Base-by-base conservation (phyloP, 192 early-diverging fungal genomes). In the Coemansia sp. region DNA sequence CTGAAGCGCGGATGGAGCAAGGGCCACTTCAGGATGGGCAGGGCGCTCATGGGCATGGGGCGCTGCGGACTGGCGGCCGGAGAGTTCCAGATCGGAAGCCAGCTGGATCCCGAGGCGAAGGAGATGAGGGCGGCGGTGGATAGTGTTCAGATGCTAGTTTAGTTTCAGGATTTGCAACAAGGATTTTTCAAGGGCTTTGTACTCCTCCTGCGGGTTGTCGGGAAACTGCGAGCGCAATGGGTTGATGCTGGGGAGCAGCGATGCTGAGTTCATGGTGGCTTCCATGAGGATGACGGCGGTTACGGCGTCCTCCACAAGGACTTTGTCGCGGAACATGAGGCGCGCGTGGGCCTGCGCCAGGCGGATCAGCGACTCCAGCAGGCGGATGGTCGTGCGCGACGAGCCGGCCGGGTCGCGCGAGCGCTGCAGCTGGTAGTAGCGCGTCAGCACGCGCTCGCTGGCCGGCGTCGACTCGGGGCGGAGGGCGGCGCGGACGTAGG, bases 11-110 rank as follows among this genome's bases (percentile, higher is more conserved):
- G 85, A 20, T 92, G 88, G 89, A 82, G 84, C 56, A 91, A 92
- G 75, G 89, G 88, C 16, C 85, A 87, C 65, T 91, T 91, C 75
- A 70, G 91, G 52, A 90, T 89, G 76, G 91, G 95, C 28, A 89
- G 91, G 47, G 95, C 95, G 31, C 82, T 94, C 68, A 85, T 91
- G 61, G 92, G 92, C 28, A 76, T 99, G 59, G 89, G 87, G 39
- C 84, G 93, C 42, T 89, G 83, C 57, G 72, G 85, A 20, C 94
- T 95, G 63, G 94, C 93, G 6, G 83, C 91, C 12, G 84, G 91
- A 20, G 90, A 93, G 36, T 94, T 93, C 68, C 88, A 90, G 63
- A 83, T 88, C 13, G 96, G 92, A 21, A 82, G 91, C 34, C 80
- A 86, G 66, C 83, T 90, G 62, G 93, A 93, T 61, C 86, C 88